phyloP scores from a whole-genome alignment of 2,329 filamentous ascomycete species.

The Ascomycota sp. region DNA sequence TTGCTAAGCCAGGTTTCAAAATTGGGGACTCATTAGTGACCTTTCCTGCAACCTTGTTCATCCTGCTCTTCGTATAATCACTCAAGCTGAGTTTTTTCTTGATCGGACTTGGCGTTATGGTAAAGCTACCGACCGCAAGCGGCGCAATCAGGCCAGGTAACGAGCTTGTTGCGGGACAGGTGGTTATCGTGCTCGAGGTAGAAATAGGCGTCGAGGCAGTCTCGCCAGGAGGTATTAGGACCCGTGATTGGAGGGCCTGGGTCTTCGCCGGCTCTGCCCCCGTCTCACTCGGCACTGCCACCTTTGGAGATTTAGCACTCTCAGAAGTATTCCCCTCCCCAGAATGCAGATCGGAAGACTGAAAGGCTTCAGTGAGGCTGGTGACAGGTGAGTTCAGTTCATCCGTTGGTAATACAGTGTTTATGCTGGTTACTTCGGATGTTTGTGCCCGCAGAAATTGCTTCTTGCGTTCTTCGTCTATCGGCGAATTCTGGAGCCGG shows the following conservation, averaged over 20 bases:
- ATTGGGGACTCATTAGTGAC: slow-evolving; percentile 8
- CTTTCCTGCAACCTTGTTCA: slow-evolving; percentile 30
- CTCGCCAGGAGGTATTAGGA: slow-evolving; percentile 7
- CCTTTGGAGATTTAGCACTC: slow-evolving; percentile 1
- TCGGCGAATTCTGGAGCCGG: slow-evolving; percentile 20
- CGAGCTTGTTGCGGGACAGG: slow-evolving; percentile 27
- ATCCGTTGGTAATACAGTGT: slow-evolving; percentile 16
- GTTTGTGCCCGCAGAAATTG: slow-evolving; percentile 5
- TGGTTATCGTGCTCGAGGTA: slow-evolving; percentile 19
- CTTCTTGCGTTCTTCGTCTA: slow-evolving; percentile 17
- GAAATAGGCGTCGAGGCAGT: slow-evolving; percentile 26
- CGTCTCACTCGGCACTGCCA: slow-evolving; percentile 2
- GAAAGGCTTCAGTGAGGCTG: slow-evolving; percentile 6
- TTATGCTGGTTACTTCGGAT: slow-evolving; percentile 16
- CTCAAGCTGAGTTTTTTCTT: slow-evolving; percentile 49
- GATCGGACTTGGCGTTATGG: slow-evolving; percentile 33
- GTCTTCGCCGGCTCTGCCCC: slow-evolving; percentile 8
- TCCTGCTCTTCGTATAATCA: slow-evolving; percentile 40
- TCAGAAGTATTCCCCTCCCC: slow-evolving; percentile 5
- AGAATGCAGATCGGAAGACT: slow-evolving; percentile 6
- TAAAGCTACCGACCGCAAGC: slow-evolving; percentile 20
- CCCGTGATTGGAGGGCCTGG: slow-evolving; percentile 9
- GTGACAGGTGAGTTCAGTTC: slow-evolving; percentile 10
- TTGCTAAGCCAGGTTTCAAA: slow-evolving; percentile 14
- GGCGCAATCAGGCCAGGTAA: slow-evolving; percentile 22